Evolutionary conservation across 805 yeast species (phyloP), one percentile per base, ranked within the genome.

Genomic region (Yarrowia sp.): DNA sequence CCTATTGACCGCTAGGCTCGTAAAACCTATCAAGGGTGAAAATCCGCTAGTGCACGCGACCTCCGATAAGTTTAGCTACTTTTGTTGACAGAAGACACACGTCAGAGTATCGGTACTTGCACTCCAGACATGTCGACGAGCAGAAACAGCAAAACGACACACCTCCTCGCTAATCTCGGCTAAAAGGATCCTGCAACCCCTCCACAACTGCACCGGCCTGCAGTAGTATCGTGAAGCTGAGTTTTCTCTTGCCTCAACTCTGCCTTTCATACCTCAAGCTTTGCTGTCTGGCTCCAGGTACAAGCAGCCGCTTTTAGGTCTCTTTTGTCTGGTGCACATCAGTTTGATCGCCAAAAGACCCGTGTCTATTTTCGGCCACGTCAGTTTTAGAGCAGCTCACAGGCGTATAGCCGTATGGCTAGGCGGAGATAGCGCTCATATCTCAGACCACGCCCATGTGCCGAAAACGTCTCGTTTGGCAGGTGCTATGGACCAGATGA

Each of bases 191-290:
- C 51, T 44, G 51, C 51, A 44, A 13, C 12, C 18, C 24, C 35
- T 44, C 51, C 51, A 29, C 51, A 44, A 44, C 51, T 44, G 51
- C 51, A 44, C 24, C 16, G 25, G 51, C 35, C 35, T 44, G 51
- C 51, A 44, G 35, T 44, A 44, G 51, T 19, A 44, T 44, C 51
- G 51, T 44, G 35, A 44, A 44, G 24, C 35, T 29, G 51, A 35
- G 25, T n/a, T n/a, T n/a, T n/a, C n/a, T n/a, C n/a, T n/a, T n/a
- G n/a, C n/a, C n/a, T n/a, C n/a, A n/a, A n/a, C n/a, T n/a, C n/a
- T n/a, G n/a, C n/a, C n/a, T n/a, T n/a, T n/a, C n/a, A n/a, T n/a
- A n/a, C n/a, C n/a, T n/a, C n/a, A n/a, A n/a, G n/a, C n/a, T n/a
- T n/a, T n/a, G n/a, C n/a, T 44, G 22, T 44, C 18, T 44, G 25